These are phyloP conservation scores for Mycena sp. DNA, from an alignment of 1,284 basidiomycete genomes.

Conservation along the genomic window DNA sequence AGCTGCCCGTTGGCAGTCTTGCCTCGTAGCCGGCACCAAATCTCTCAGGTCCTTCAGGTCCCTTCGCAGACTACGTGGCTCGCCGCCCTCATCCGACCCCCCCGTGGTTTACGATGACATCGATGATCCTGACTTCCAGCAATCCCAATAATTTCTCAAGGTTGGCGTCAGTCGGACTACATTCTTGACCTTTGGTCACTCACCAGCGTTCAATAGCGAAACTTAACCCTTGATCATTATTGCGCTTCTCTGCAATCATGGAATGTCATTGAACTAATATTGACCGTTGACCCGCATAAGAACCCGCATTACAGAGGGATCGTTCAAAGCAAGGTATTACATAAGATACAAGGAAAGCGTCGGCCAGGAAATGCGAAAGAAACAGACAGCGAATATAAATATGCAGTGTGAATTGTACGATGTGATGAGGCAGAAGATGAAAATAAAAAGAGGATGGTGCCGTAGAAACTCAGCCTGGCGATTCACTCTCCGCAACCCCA, in stretches of 20 bases:
- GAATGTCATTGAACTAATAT: too few relatives aligned
- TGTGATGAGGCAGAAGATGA: constrained; percentile 4
- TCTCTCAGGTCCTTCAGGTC: constrained; percentile 35
- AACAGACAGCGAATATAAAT: constrained; percentile 19
- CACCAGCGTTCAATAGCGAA: too few relatives aligned
- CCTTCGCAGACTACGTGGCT: constrained; percentile 14
- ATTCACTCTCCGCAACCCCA: constrained; percentile 19
- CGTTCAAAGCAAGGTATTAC: constrained; percentile 20
- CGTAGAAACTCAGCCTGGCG: constrained; percentile 1
- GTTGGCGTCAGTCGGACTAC: background rate
- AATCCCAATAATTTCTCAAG: constrained; percentile 5
- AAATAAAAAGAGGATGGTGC: background rate
- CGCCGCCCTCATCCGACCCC: constrained; percentile 6
- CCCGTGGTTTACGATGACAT: too few relatives aligned
- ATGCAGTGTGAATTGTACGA: constrained; percentile 27
- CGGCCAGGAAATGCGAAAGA: constrained; percentile 1
- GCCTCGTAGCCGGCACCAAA: constrained; percentile 35
- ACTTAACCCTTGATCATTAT: too few relatives aligned
- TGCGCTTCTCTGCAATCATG: too few relatives aligned
- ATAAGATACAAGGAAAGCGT: constrained; percentile 20
- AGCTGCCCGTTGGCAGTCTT: constrained; percentile 36
- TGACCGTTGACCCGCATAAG: too few relatives aligned
- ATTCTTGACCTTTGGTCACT: too few relatives aligned
- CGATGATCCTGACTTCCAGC: constrained; percentile 3
- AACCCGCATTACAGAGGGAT: background rate